phyloP scores from a whole-genome alignment of 257 asterid genomes.

The Plantago elongata region DNA sequence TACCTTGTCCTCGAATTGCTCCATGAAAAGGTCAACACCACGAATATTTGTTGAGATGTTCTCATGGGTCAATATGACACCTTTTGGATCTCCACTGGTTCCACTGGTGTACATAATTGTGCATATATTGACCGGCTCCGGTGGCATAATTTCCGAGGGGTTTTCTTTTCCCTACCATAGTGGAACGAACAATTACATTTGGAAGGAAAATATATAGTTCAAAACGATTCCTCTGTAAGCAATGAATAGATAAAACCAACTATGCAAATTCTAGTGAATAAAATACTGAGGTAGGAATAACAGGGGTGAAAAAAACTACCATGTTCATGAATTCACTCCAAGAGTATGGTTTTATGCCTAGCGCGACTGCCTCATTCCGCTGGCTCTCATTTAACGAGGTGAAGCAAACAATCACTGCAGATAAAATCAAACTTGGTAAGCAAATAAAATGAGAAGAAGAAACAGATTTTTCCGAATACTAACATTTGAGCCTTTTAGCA shows the following conservation, averaged over 20 bases:
- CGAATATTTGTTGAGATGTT: slow-evolving; percentile 50
- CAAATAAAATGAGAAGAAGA: not conserved
- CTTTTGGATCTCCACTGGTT: slow-evolving; percentile 94
- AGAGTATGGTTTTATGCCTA: slow-evolving; percentile 53
- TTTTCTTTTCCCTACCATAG: slow-evolving; percentile 56
- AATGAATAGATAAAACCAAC: not conserved
- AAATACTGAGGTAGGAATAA: not conserved
- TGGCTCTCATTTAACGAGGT: slow-evolving; percentile 57
- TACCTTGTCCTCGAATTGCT: slow-evolving; percentile 89
- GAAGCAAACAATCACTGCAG: slow-evolving; percentile 80
- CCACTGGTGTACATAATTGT: slow-evolving; percentile 99
- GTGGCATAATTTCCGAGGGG: slow-evolving; percentile 55
- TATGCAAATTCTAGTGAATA: not conserved
- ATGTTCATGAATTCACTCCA: slow-evolving; percentile 67
- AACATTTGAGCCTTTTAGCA: slow-evolving; percentile 66
- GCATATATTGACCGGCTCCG: slow-evolving; percentile 50
- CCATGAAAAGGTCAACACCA: slow-evolving; percentile 87
- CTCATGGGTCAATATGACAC: slow-evolving; percentile 88
- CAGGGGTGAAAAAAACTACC: slow-evolving; percentile 31
- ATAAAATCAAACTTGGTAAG: slow-evolving; percentile 19
- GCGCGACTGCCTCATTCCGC: slow-evolving; percentile 39
- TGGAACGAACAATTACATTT: not conserved
- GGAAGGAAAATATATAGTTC: too few relatives aligned
- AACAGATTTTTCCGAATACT: slow-evolving; percentile 20
- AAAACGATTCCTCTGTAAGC: not conserved